phyloP scores from a whole-genome alignment of 2,329 filamentous ascomycete species.

The Pyrenophora tritici-repentis region DNA sequence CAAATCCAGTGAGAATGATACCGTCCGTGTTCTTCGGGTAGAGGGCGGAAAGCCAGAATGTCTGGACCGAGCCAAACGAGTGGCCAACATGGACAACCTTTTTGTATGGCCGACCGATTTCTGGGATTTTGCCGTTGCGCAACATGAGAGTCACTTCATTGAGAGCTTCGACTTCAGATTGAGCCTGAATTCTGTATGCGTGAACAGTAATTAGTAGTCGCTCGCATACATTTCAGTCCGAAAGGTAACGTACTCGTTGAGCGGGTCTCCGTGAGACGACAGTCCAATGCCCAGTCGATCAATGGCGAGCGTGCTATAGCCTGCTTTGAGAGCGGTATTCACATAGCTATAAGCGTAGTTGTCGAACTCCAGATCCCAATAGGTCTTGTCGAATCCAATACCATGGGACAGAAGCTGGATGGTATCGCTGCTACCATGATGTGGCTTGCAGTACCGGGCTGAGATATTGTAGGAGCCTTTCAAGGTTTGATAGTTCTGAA shows the following conservation, averaged over 20 bases:
- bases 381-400: slow-evolving; percentile 61
- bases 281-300: slow-evolving; percentile 66
- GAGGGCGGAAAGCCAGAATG: slow-evolving; percentile 59
- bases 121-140: slow-evolving; percentile 53
- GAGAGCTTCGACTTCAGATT: slow-evolving; percentile 64
- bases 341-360: slow-evolving; percentile 68
- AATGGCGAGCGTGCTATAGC: slow-evolving; percentile 64
- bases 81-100: slow-evolving; percentile 66
- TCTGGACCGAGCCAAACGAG: slow-evolving; percentile 65
- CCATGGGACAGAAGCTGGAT: slow-evolving; percentile 60
- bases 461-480: slow-evolving; percentile 62
- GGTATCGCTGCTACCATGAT: slow-evolving; percentile 41
- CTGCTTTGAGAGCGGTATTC: slow-evolving; percentile 58
- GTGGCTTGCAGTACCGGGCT: slow-evolving; percentile 65
- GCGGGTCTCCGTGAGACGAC: slow-evolving; percentile 63
- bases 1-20: slow-evolving; percentile 66
- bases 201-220: not conserved
- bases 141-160: slow-evolving; percentile 58
- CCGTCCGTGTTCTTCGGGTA: slow-evolving; percentile 62
- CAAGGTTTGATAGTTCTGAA: slow-evolving; percentile 58
- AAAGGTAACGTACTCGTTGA: slow-evolving; percentile 52
- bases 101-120: slow-evolving; percentile 46
- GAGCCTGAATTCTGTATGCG: slow-evolving; percentile 55
- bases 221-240: too few species aligned
- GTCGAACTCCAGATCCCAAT: slow-evolving; percentile 66